Evolutionary conservation across 177 flowering plant species (phyloP).

Genomic region (Vitis hybrid): DNA sequence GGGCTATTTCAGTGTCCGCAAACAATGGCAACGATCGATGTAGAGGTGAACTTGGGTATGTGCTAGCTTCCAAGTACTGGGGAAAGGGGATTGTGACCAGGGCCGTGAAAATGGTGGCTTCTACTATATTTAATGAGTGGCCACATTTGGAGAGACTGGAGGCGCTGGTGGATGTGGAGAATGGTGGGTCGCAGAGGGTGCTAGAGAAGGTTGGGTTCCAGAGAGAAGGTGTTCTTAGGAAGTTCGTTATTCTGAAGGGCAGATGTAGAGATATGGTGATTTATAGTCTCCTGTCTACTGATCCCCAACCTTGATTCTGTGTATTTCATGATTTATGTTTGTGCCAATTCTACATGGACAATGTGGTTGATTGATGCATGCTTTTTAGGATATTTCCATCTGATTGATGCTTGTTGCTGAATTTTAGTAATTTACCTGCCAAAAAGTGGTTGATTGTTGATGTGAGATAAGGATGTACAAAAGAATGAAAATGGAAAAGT

Average conservation of each 20-base stretch:
- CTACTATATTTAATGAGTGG: constrained; percentile 27
- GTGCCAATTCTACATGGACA: too few species aligned
- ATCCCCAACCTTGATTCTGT: too few species aligned
- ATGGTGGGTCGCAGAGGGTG: constrained; percentile 47
- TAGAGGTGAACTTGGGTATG: constrained; percentile 39
- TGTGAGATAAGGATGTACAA: too few species aligned
- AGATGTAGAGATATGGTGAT: constrained; percentile 31
- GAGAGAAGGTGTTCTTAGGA: constrained; percentile 47
- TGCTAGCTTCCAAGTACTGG: constrained; percentile 31
- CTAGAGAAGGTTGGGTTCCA: constrained; percentile 52
- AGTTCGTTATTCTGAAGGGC: constrained; percentile 31
- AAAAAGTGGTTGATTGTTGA: too few species aligned
- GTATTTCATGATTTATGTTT: too few species aligned
- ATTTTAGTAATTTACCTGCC: too few species aligned
- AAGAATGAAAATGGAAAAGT: background rate
- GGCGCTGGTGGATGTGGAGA: constrained; percentile 42
- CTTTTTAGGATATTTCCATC: too few species aligned
- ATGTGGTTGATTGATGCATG: too few species aligned
- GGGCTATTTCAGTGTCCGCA: constrained; percentile 29
- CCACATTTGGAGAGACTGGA: constrained; percentile 41
- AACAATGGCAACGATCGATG: constrained; percentile 15
- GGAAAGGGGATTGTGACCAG: constrained; percentile 40
- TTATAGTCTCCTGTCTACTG: too few species aligned
- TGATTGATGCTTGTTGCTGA: too few species aligned
- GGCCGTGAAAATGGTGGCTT: constrained; percentile 35